Evolutionary conservation across 2,329 filamentous ascomycete genomes (phyloP), one percentile per base, ranked within the genome.

Genomic region (Fusarium chaquense): DNA sequence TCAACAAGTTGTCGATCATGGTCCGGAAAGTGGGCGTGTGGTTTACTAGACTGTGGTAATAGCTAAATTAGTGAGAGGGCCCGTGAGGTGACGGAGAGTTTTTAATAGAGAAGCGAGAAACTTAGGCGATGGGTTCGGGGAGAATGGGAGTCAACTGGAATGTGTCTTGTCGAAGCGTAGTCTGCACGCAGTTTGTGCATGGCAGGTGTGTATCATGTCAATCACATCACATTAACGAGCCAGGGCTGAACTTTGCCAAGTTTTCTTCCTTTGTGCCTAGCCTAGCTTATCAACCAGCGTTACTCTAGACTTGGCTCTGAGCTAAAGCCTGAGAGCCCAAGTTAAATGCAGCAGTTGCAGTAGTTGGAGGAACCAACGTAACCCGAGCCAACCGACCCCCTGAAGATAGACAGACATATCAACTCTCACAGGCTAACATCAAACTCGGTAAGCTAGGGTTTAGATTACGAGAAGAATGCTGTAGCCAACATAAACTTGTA

Each of bases 41-140:
- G 65, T 65, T 13, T 40, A 22, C 36, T 40, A 40, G 36, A 40
- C 36, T 38, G 47, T 61, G 55, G 50, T 26, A 26, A 24, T 45
- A 45, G 51, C 20, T 45, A 54, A 32, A 28, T 22, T 54, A 54
- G 51, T 62, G 50, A 45, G 11, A 62, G 59, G 54, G 54, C 36
- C 58, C 55, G 53, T 58, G 60, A 55, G 61, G 50, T 24, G 54
- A 67, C 52, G 62, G 56, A 55, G 24, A 58, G 41, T 43, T 41
- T 52, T 40, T 40, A 40, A 52, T 52, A 52, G 49, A 52, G 35
- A 52, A 52, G 49, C 49, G 49, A 52, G 49, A 30, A 30, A 52
- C n/a, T 52, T 52, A 52, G 35, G n/a, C 36, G 59, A 64, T 74
- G 72, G 70, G 72, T 74, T 74, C 68, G 72, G 72, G 65, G 70